Conservation (phyloP, 2,329 filamentous ascomycete genomes). For the Penicillium frequentans region DNA sequence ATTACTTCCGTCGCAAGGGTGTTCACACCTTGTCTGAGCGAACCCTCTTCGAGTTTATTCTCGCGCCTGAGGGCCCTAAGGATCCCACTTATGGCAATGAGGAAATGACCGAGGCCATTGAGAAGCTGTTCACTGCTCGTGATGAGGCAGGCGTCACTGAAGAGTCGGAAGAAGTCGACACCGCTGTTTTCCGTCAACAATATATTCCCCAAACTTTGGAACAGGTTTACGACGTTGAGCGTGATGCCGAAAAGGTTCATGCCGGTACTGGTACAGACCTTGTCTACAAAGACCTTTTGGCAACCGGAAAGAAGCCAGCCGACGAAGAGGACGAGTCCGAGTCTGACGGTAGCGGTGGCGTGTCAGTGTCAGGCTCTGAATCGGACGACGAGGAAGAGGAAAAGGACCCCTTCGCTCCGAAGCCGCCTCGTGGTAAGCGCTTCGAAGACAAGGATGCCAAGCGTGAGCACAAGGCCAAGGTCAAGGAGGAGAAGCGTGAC, state of each 20-base stretch:
- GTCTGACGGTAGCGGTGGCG: conserved; percentile 36
- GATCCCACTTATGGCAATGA: conserved; percentile 44
- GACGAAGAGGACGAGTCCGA: conserved; percentile 37
- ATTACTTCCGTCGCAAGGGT: conserved; percentile 86
- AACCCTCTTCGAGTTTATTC: conserved; percentile 82
- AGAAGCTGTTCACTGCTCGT: conserved; percentile 64
- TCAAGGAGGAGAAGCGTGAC: conserved; percentile 95
- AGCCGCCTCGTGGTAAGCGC: conserved; percentile 72
- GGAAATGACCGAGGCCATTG: conserved; percentile 61
- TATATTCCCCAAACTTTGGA: conserved; percentile 96
- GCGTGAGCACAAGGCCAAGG: conserved; percentile 79
- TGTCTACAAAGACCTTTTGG: conserved; percentile 81
- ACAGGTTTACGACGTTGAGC: conserved; percentile 94
- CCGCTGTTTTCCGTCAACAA: conserved; percentile 90
- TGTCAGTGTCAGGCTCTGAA: conserved; percentile 39
- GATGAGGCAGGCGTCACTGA: conserved; percentile 52
- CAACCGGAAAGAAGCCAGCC: conserved; percentile 54
- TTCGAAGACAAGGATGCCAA: conserved; percentile 93
- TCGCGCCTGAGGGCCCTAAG: conserved; percentile 53
- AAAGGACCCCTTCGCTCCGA: conserved; percentile 60
- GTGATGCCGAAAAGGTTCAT: conserved; percentile 76
- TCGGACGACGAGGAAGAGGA: conserved; percentile 47
- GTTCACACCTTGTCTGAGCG: conserved; percentile 80
- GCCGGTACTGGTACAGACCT: conserved; percentile 73
- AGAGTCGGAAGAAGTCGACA: conserved; percentile 64